These are phyloP conservation scores for Cryptosporidium parvum DNA, from an alignment of 169 alveolate species.

Conservation along the genomic window DNA sequence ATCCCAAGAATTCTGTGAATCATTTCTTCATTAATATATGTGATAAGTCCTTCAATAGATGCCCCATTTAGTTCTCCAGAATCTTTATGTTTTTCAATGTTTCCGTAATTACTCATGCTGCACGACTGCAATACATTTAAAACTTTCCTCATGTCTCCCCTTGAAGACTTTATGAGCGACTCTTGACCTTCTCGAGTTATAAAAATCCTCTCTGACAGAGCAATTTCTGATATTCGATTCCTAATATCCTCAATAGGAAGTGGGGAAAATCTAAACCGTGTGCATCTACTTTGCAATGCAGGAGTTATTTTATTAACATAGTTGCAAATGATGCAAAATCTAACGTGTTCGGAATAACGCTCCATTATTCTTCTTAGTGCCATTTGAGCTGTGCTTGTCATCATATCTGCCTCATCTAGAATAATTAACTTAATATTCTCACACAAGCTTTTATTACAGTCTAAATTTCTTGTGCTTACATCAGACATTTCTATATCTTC, in stretches of 20 bases:
- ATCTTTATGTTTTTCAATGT: slow-evolving; percentile 46
- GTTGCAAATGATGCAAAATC: slow-evolving; percentile 98
- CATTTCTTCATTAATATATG: slow-evolving; percentile 82
- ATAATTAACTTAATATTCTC: slow-evolving; percentile 90
- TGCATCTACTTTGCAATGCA: slow-evolving; percentile 97
- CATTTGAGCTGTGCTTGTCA: slow-evolving; percentile 97
- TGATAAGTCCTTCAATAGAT: slow-evolving; percentile 2
- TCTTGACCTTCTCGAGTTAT: slow-evolving; percentile 88
- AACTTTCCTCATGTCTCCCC: slow-evolving; percentile 98
- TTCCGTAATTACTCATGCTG: slow-evolving; percentile 82
- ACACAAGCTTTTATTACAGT: slow-evolving; percentile 25
- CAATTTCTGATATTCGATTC: slow-evolving; percentile 88
- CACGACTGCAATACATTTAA: slow-evolving; percentile 94
- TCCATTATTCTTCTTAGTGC: slow-evolving; percentile 98
- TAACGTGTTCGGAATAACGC: slow-evolving; percentile 94
- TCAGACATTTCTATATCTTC: slow-evolving; percentile 37
- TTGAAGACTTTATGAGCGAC: slow-evolving; percentile 91
- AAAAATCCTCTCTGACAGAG: slow-evolving; percentile 87
- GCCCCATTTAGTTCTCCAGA: slow-evolving; percentile 41
- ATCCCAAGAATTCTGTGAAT: slow-evolving; percentile 90
- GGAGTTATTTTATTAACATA: slow-evolving; percentile 96
- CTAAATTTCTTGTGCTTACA: slow-evolving; percentile 7
- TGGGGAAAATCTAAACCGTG: slow-evolving; percentile 94
- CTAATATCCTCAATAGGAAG: slow-evolving; percentile 85
- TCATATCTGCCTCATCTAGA: slow-evolving; percentile 98